Percentiles rank a stretch among this genome's conserved stretches.
These are phyloP conservation scores for Mycena rosella DNA, from an alignment of 768 basidiomycete genomes.

Conservation along the genomic window DNA sequence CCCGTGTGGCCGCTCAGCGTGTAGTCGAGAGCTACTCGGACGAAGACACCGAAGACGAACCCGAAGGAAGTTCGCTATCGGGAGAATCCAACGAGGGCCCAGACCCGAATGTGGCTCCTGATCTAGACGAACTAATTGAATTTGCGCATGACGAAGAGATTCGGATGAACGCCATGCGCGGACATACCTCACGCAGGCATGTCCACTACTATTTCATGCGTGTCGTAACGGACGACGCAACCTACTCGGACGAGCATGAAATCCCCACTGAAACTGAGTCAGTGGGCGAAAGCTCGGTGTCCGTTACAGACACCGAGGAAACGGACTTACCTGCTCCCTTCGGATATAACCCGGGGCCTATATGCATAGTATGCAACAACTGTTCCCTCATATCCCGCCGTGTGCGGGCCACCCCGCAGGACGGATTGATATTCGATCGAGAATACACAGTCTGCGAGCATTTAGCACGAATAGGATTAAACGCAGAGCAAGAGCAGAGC, in stretches of 20 bases:
- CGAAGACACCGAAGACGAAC: neutral
- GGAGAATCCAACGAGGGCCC: neutral
- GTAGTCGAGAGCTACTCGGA: slow-evolving; percentile 14
- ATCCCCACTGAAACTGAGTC: neutral
- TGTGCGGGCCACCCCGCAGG: neutral
- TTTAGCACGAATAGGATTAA: neutral
- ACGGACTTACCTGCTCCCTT: neutral
- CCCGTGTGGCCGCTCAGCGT: neutral
- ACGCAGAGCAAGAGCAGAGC: neutral
- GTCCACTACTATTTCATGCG: slow-evolving; percentile 2
- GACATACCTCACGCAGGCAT: no score
- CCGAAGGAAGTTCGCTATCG: neutral
- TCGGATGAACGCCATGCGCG: neutral
- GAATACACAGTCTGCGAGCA: slow-evolving; percentile 7
- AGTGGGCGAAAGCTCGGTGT: no score
- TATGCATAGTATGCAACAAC: neutral
- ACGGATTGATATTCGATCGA: neutral
- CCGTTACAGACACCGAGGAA: neutral
- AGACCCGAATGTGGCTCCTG: neutral
- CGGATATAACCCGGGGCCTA: neutral
- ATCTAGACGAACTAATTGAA: slow-evolving; percentile 4
- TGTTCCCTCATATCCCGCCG: neutral
- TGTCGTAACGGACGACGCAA: neutral
- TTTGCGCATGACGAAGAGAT: neutral
- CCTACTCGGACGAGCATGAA: neutral